Evolutionary conservation across 768 basidiomycete genomes (phyloP), one percentile per base, ranked within the genome.

Genomic region (Naganishia vaughanmartiniae): DNA sequence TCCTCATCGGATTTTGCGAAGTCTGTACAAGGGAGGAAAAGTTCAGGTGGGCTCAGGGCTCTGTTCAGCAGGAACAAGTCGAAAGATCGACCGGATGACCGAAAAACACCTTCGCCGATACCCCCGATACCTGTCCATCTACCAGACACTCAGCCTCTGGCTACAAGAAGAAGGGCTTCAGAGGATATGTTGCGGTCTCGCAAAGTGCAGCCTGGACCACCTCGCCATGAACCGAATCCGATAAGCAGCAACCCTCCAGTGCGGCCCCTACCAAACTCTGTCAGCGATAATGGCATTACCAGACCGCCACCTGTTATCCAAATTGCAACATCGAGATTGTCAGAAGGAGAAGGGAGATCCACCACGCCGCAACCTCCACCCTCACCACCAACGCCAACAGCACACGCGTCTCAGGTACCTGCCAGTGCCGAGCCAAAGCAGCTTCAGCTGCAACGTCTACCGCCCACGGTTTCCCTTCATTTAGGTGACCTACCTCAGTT

Each of bases 401-500:
- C 66, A 12, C 21, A 28, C 9, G 60, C 26, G 19, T 69, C 67
- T 34, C 54, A 57, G 26, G n/a, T 54, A 24, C 66, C 72, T 46
- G 66, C 69, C 12, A 45, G 30, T 19, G 70, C 70, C 7, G 60
- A 67, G 24, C 46, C 71, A 34, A 57, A 46, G 58, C 66, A 67
- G 33, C 33, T 66, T 7, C 24, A 39, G 24, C 4, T 55, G 45
- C 12, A 56, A 66, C 34, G 56, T 53, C 19, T 79, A 45, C 73
- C 71, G 28, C 74, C 76, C 0, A 74, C 77, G 4, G 73, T 69
- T 65, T 77, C 78, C 0, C 71, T 81, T 2, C 80, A 80, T 71
- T 70, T 81, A 6, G 75, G 79, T 19, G 68, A 75, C 14, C 66
- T 80, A n/a, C 80, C 80, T 0, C 76, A 78, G n/a, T 70, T 81